Evolutionary conservation across 116 monocot species (phyloP), one percentile per base, ranked within the genome.

Genomic region (Cymodocea nodosa): DNA sequence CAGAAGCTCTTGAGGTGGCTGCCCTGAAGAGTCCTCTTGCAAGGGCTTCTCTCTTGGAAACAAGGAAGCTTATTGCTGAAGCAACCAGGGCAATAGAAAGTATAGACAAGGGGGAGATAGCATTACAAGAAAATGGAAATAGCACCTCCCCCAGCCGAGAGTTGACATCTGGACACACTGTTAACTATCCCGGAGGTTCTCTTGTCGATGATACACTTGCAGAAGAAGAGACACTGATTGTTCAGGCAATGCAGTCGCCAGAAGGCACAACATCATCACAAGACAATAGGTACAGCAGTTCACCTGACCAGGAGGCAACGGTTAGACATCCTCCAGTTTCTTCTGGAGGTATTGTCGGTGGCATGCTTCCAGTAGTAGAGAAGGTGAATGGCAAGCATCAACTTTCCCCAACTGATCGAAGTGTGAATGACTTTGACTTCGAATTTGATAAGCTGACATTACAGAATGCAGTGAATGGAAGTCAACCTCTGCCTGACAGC

Each of bases 11-110:
- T 39, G 94, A 94, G 82, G 65, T 71, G 44, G 89, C 82, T 61
- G 94, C 89, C 66, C 35, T 73, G 62, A 89, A 65, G 50, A 94
- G 81, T 66, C 89, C 89, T 69, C 80, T 86, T 40, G 94, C 86
- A 62, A 82, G 77, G 53, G 80, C 87, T 66, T 89, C 89, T 34
- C 94, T 94, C 75, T 49, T 89, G 50, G 94, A 94, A 79, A 80
- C 94, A 55, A 82, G 86, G 59, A 84, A 81, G 71, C 68, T 94
- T 59, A 89, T 94, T 63, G 81, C 86, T 4, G 80, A 94, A 75
- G 94, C 94, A 63, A 78, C 68, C 25, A 39, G 71, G 40, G 84
- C 89, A 18, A 75, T 94, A 35, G 70, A 82, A 75, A 79, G 69
- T 50, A 79, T 89, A 36, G 82, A 82, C 60, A 70, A 52, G 34